Evolutionary conservation across 2,329 filamentous ascomycete species (phyloP).

Genomic region (Metarhizium humberi): DNA sequence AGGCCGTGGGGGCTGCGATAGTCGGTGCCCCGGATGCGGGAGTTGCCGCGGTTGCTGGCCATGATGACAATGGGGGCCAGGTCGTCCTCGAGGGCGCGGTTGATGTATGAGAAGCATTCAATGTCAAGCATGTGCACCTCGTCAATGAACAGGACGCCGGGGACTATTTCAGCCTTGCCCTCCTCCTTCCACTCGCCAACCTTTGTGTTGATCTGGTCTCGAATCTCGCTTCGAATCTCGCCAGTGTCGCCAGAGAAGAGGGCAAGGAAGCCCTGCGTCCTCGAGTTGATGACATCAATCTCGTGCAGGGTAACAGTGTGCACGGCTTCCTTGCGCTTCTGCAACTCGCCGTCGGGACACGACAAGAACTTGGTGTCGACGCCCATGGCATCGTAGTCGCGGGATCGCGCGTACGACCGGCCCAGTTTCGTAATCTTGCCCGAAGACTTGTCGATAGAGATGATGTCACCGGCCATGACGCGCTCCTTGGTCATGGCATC

Average conservation of each 20-base stretch:
- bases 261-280: slow-evolving; percentile 95
- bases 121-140: slow-evolving; percentile 99
- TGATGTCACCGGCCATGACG: slow-evolving; percentile 96
- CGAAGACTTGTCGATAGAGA: slow-evolving; percentile 96
- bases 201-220: slow-evolving; percentile 98
- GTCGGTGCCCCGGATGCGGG: slow-evolving; percentile 85
- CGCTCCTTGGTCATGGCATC: slow-evolving; percentile 99
- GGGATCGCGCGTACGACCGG: slow-evolving; percentile 84
- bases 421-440: slow-evolving; percentile 97
- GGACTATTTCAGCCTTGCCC: slow-evolving; percentile 96
- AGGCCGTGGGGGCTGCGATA: slow-evolving; percentile 91
- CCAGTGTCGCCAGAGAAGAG: slow-evolving; percentile 97
- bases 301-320: slow-evolving; percentile 96
- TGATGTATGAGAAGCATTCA: slow-evolving; percentile 98
- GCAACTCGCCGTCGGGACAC: slow-evolving; percentile 93
- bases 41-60: slow-evolving; percentile 92
- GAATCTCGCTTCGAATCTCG: slow-evolving; percentile 93
- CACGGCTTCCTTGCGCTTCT: slow-evolving; percentile 93
- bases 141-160: slow-evolving; percentile 95
- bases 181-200: slow-evolving; percentile 99
- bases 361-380: slow-evolving; percentile 97
- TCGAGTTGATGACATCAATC: slow-evolving; percentile 98
- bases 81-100: slow-evolving; percentile 89
- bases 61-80: slow-evolving; percentile 97
- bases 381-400: slow-evolving; percentile 99